Conservation (phyloP, 805 yeast genomes). For the Yamadazyma laniorum region DNA sequence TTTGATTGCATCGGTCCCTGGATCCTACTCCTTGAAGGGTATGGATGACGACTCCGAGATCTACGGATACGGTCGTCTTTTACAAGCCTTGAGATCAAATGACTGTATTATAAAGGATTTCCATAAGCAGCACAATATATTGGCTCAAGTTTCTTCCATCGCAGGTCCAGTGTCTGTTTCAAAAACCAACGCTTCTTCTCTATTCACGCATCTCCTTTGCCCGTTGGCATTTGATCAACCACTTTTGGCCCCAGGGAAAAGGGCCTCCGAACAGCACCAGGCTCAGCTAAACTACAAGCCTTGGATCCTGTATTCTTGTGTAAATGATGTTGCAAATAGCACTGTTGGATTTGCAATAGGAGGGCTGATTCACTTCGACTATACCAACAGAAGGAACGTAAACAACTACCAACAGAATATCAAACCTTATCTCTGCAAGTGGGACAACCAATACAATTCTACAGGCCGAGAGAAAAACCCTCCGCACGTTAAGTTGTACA, state of each 20-base stretch:
- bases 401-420: constrained; percentile 33
- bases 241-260: constrained; percentile 26
- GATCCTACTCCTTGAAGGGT: constrained; percentile 22
- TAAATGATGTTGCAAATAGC: constrained; percentile 36
- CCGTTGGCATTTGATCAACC: constrained; percentile 34
- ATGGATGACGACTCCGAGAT: constrained; percentile 21
- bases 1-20: constrained; percentile 57
- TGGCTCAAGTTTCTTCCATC: constrained; percentile 50
- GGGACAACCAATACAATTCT: constrained; percentile 31
- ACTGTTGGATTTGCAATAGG: constrained; percentile 50
- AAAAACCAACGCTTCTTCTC: constrained; percentile 31
- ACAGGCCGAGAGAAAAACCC: constrained; percentile 42
- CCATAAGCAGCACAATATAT: constrained; percentile 23
- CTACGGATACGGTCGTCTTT: constrained; percentile 50
- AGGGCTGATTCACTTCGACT: constrained; percentile 48
- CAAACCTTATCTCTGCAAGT: constrained; percentile 41
- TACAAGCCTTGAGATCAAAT: constrained; percentile 37
- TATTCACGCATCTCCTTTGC: constrained; percentile 47
- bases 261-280: constrained; percentile 22
- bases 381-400: constrained; percentile 16
- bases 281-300: constrained; percentile 27
- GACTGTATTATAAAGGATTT: constrained; percentile 23
- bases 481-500: constrained; percentile 70
- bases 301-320: constrained; percentile 45
- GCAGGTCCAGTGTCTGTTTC: constrained; percentile 39